A percentile compares a stretch with the other conserved stretches of the same genome.
Evolutionary conservation across 2,329 filamentous ascomycete genomes (phyloP).

Genomic region (Ascomycota sp.): DNA sequence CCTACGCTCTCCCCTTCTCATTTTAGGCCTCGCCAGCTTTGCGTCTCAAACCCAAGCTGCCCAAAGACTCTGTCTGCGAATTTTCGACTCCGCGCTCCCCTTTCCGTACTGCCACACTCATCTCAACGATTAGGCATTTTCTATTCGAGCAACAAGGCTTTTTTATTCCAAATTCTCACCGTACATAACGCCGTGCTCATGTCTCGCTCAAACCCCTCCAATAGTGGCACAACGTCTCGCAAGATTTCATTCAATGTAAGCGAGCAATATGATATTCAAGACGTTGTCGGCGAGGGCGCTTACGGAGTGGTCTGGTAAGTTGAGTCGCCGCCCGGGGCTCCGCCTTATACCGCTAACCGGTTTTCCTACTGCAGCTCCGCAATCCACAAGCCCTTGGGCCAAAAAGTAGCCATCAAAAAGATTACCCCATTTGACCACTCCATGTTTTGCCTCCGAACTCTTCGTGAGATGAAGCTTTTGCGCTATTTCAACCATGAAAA

Average conservation of each 20-base stretch:
- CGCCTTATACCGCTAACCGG: neutral
- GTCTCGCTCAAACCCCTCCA: slow-evolving; percentile 34
- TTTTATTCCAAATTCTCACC: no score
- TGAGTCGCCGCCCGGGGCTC: neutral
- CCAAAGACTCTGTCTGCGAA: no score
- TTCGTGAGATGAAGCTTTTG: slow-evolving; percentile 97
- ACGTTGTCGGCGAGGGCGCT: slow-evolving; percentile 94
- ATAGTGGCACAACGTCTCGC: slow-evolving; percentile 40
- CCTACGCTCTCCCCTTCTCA: no score
- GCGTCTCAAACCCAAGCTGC: no score
- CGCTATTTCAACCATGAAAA: slow-evolving; percentile 99
- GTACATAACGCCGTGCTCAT: slow-evolving; percentile 11
- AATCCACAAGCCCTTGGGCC: slow-evolving; percentile 88
- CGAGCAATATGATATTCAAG: slow-evolving; percentile 97
- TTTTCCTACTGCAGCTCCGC: slow-evolving; percentile 43
- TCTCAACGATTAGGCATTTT: no score
- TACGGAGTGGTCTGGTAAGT: slow-evolving; percentile 95
- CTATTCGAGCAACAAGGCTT: no score
- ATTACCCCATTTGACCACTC: slow-evolving; percentile 98
- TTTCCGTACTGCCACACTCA: no score
- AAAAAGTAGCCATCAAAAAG: slow-evolving; percentile 99
- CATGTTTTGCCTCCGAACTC: slow-evolving; percentile 90
- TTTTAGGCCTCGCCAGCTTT: no score
- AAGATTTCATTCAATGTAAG: slow-evolving; percentile 99
- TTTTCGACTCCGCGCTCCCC: no score